A percentile compares a stretch with the other conserved stretches of the same genome.
Evolutionary conservation across 2,329 filamentous ascomycete species (phyloP).

Genomic region (Colletotrichum sp.): DNA sequence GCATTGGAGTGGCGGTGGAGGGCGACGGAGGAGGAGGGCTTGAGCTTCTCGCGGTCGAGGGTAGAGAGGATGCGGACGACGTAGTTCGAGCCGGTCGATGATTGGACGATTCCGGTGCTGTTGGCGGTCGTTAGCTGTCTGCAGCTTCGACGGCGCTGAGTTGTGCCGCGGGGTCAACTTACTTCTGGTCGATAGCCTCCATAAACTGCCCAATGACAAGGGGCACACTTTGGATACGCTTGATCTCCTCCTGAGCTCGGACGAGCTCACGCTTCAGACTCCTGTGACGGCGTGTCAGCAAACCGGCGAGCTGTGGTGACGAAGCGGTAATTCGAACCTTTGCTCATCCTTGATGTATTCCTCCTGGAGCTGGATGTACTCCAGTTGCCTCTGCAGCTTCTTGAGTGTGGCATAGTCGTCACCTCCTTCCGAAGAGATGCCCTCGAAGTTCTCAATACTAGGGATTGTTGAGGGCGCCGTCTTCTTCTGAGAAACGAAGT

Average conservation of each 20-base stretch:
- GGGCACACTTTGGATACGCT: slow-evolving; percentile 97
- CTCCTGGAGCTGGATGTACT: slow-evolving; percentile 97
- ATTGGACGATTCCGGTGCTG: slow-evolving; percentile 98
- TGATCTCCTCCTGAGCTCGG: slow-evolving; percentile 98
- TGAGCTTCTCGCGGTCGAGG: slow-evolving; percentile 96
- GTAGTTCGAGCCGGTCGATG: slow-evolving; percentile 97
- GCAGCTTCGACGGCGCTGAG: not conserved
- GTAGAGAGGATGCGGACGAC: slow-evolving; percentile 98
- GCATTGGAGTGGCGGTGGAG: slow-evolving; percentile 98
- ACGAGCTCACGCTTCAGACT: slow-evolving; percentile 97
- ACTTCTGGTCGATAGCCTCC: slow-evolving; percentile 99
- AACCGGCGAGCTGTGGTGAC: not conserved
- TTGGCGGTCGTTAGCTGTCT: not conserved
- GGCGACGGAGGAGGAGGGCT: slow-evolving; percentile 96
- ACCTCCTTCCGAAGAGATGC: slow-evolving; percentile 77
- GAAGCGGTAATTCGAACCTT: slow-evolving; percentile 56
- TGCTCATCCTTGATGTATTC: slow-evolving; percentile 99
- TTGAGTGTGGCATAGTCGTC: slow-evolving; percentile 97
- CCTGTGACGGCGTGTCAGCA: slow-evolving; percentile 47
- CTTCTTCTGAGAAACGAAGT: slow-evolving; percentile 81
- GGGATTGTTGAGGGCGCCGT: slow-evolving; percentile 80
- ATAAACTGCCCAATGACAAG: slow-evolving; percentile 99
- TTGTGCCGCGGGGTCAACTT: slow-evolving; percentile 35
- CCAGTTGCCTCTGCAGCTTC: slow-evolving; percentile 93
- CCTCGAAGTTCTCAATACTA: slow-evolving; percentile 89